Base-by-base conservation (phyloP, 1,284 basidiomycete species). In the Ustilago nuda region DNA sequence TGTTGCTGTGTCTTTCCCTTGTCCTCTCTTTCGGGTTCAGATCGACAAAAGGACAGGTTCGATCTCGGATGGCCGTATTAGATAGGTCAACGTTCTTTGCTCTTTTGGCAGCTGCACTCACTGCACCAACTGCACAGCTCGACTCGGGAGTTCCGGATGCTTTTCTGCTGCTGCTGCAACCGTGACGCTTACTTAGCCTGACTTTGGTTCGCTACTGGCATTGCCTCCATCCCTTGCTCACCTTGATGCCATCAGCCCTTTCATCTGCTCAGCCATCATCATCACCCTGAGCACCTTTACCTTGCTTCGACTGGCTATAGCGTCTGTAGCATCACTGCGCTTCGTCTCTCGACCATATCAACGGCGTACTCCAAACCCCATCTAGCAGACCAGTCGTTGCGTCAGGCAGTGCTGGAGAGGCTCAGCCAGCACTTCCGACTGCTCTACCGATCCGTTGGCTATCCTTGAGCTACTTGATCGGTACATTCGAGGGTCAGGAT, bases 141-240 rank as follows among this genome's bases (percentile, higher is more conserved):
- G 56, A 61, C 60, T 61, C 58, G 67, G 67, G 62, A 56, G 62
- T 70, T 65, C 67, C 67, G 67, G 62, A 65, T 70, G 53, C 67
- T 65, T 63, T 46, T 39, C 54, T 54, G 32, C 56, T 62, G 39
- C 48, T 33, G 33, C 33, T 15, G 11, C 32, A 9, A 39, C 55
- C 23, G 9, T 39, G 50, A 27, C 48, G 30, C 30, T 19, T 37
- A 19, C 51, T 45, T 46, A 27, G 2, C 8, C 51, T 36, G 33
- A 30, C n/a, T 32, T 53, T 27, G 23, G 23, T 27, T 36, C 33
- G 35, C 32, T n/a, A 23, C 32, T 27, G 45, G 8, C 37, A 32
- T 2, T 7, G 11, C 17, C n/a, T 33, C 35, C 33, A 30, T 41
- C 33, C n/a, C 23, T 27, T 17, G 4, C 37, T 33, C 39, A 6